phyloP scores from a whole-genome alignment of 2,329 filamentous ascomycete species.

The Aaosphaeria pasadenensis region DNA sequence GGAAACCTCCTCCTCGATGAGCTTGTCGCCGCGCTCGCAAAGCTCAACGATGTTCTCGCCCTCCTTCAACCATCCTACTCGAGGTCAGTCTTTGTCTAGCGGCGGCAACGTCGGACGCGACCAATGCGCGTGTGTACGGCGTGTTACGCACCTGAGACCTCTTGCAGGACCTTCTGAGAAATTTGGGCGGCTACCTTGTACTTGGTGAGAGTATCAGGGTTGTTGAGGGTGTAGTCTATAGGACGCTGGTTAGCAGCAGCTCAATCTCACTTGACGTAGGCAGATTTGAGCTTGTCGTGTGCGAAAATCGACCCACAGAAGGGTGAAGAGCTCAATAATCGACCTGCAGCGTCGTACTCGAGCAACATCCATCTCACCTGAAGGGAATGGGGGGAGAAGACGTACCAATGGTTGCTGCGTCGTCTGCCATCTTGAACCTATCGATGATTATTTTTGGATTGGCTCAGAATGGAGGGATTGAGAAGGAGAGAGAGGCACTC shows the following conservation, averaged over 20 bases:
- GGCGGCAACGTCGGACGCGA: neutral
- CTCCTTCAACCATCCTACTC: slow-evolving; percentile 65
- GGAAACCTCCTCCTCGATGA: slow-evolving; percentile 85
- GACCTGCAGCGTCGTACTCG: too few species aligned
- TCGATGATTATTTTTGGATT: too few species aligned
- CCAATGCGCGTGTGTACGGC: neutral
- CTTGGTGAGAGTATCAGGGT: slow-evolving; percentile 95
- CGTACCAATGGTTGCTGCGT: too few species aligned
- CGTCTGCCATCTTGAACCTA: too few species aligned
- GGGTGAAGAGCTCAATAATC: too few species aligned
- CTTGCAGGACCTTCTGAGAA: slow-evolving; percentile 90
- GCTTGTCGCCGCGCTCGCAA: slow-evolving; percentile 93
- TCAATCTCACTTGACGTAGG: slow-evolving; percentile 6
- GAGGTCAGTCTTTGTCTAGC: slow-evolving; percentile 18
- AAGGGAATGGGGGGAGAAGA: too few species aligned
- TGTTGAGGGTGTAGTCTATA: slow-evolving; percentile 82
- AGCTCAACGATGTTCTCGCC: slow-evolving; percentile 91
- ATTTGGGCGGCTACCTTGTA: slow-evolving; percentile 97
- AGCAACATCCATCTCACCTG: too few species aligned
- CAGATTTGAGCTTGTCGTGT: slow-evolving; percentile 6
- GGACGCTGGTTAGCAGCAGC: slow-evolving; percentile 18
- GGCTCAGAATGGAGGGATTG: too few species aligned
- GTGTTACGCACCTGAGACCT: slow-evolving; percentile 59
- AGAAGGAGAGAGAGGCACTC: too few species aligned
- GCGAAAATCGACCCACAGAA: too few species aligned